These are phyloP conservation scores for Piromyces sp. DNA, from an alignment of 192 early-diverging fungal species.

Conservation along the genomic window DNA sequence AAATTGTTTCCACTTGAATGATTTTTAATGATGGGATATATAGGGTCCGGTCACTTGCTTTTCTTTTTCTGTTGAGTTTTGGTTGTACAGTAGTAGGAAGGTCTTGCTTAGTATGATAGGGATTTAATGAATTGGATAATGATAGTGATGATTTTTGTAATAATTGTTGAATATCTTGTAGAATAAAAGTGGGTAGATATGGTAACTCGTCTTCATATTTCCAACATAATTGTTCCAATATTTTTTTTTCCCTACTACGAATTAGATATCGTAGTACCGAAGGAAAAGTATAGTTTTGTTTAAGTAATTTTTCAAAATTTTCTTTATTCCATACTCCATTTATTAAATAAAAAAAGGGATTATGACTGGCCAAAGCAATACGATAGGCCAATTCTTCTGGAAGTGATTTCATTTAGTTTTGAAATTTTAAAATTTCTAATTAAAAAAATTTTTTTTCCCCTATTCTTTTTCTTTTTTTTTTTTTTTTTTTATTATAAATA, in stretches of 20 bases:
- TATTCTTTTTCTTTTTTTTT: no score
- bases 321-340: not conserved
- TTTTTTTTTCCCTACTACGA: not conserved
- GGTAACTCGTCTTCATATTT: not conserved
- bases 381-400: not conserved
- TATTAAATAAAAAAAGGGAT: not conserved
- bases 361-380: not conserved
- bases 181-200: not conserved
- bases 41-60: no score
- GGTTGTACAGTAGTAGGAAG: no score
- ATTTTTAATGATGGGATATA: no score
- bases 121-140: no score
- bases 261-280: not conserved
- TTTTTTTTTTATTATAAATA: no score
- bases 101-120: no score
- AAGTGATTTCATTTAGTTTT: not conserved
- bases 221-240: not conserved
- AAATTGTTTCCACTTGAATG: no score
- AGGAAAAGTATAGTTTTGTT: not conserved
- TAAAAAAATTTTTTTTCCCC: no score
- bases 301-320: not conserved
- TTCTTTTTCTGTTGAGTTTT: no score
- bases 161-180: not conserved
- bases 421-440: no score
- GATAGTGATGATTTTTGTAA: not conserved